Conservation (phyloP, 1,284 basidiomycete species). For the Sanghuangporus weigelae region DNA sequence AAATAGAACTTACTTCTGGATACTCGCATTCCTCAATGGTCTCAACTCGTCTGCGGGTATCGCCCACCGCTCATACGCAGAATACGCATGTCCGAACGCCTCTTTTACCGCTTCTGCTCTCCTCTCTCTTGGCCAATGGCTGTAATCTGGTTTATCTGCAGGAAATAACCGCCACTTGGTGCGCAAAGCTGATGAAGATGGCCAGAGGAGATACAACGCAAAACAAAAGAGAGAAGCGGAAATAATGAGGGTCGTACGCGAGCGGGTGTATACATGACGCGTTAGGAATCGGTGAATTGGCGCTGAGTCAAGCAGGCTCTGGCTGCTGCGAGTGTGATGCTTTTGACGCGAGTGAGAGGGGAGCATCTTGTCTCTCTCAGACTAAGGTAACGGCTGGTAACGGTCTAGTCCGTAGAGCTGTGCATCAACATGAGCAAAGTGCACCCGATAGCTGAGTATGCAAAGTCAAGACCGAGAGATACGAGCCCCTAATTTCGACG, state of each 20-base stretch:
- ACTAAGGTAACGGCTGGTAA: no score
- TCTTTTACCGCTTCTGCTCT: constrained; percentile 51
- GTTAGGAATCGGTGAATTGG: not conserved
- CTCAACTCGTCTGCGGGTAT: constrained; percentile 56
- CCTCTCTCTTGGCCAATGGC: constrained; percentile 13
- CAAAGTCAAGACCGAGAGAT: no score
- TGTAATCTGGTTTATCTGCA: not conserved
- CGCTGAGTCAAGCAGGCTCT: not conserved
- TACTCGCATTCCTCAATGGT: constrained; percentile 41
- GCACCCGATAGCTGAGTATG: no score
- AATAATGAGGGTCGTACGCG: constrained; percentile 4
- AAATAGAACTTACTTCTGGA: constrained; percentile 47
- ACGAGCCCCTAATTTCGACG: no score
- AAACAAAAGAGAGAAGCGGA: not conserved
- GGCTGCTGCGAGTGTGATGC: not conserved
- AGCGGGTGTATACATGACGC: not conserved
- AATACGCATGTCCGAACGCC: constrained; percentile 61
- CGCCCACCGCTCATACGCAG: constrained; percentile 53
- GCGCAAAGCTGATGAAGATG: not conserved
- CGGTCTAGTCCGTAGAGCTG: no score
- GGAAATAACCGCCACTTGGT: not conserved
- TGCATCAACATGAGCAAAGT: no score
- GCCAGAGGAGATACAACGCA: constrained; percentile 6
- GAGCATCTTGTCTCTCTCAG: not conserved
- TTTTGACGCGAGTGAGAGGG: not conserved